Evolutionary conservation across 768 basidiomycete genomes (phyloP), one percentile per base, ranked within the genome.

Genomic region (Agrocybe pediades): DNA sequence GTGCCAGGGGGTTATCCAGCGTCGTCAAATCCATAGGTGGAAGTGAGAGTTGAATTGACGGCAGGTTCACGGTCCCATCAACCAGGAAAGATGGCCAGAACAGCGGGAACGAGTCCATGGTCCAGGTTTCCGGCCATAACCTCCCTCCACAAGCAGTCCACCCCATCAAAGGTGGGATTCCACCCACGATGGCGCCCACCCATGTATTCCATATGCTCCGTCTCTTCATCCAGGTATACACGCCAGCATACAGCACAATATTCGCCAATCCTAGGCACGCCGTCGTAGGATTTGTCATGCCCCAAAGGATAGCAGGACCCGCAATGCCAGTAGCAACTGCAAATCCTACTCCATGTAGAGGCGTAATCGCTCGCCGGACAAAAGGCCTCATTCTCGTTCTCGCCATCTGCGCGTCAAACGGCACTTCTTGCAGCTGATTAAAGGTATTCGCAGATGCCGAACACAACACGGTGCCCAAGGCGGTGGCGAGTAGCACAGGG

Each of bases 351-450:
- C 94, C 95, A 67, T 98, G 96, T 13, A 89, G 67, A 0, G 95
- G 90, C 1, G 84, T 84, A 57, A 98, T 85, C n/a, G 87, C 86
- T 26, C 88, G 77, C 16, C 91, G 84, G 1, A 94, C 93, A 21
- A 99, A 82, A 0, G 96, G 95, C 16, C 97, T 77, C 50, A 79
- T 86, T 25, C 95, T 83, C 0, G 97, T 98, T 42, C 97, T 84
- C 0, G 86, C 80, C 88, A 98, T 98, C 67, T 99, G 97, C 0
- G 97, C 95, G 64, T 99, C 97, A 59, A 94, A 92, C 0, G 97
- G 97, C 6, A 92, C 78, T 71, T 99, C 97, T 64, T 95, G 88
- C 2, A 98, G 74, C 68, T 99, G 94, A 71, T 99, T 99, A 62
- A 97, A 78, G 2, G 96, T 81, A 66, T 98, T 98, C 24, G 97